These are phyloP conservation scores for Albugo laibachii DNA, from an alignment of 352 stramenopile species.

Conservation along the genomic window DNA sequence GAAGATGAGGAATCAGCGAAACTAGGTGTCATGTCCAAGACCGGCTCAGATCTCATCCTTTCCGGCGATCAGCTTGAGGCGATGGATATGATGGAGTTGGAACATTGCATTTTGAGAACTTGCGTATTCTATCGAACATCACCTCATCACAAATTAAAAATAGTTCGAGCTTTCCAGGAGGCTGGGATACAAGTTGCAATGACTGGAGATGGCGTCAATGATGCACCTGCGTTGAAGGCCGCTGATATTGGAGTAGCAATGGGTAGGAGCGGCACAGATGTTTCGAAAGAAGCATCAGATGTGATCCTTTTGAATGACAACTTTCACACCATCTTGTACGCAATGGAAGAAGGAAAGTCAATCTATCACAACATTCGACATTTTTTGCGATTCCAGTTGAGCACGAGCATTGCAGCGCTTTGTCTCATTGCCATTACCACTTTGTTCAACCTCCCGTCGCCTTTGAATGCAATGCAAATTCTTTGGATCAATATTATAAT, in stretches of 20 bases:
- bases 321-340: conserved; percentile 90
- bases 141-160: conserved; percentile 90
- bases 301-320: conserved; percentile 97
- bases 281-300: conserved; percentile 95
- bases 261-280: conserved; percentile 93
- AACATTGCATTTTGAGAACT: conserved; percentile 75
- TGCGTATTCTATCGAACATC: conserved; percentile 91
- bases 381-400: conserved; percentile 94
- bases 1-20: conserved; percentile 4
- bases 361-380: conserved; percentile 95
- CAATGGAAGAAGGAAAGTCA: conserved; percentile 87
- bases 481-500: conserved; percentile 98
- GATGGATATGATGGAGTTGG: conserved; percentile 67
- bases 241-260: conserved; percentile 96
- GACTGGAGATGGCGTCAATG: conserved; percentile 99
- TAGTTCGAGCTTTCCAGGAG: conserved; percentile 86
- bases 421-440: conserved; percentile 54
- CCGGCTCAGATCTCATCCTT: conserved; percentile 27
- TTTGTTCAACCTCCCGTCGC: conserved; percentile 39
- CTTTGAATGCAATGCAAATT: conserved; percentile 91
- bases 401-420: conserved; percentile 87
- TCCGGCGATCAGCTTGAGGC: conserved; percentile 79
- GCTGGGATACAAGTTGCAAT: conserved; percentile 83
- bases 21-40: not conserved
- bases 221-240: conserved; percentile 92